Base-by-base conservation (phyloP, 2,329 filamentous ascomycete genomes). In the Penicillium sclerotiorum region DNA sequence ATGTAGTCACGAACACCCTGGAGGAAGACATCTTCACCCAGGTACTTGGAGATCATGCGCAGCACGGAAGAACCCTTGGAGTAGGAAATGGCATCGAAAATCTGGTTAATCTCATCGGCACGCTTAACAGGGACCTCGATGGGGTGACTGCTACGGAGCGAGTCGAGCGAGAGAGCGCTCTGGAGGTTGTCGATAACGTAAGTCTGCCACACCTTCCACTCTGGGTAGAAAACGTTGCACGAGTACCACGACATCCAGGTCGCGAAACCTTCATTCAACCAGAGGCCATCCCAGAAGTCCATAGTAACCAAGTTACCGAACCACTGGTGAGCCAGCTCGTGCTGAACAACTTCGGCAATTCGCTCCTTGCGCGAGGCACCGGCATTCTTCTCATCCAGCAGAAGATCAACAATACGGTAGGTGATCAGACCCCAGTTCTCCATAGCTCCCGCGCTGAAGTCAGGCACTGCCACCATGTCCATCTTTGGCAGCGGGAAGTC, bases 361-460 rank as follows among this genome's bases (percentile, higher is more conserved):
- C 92, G 86, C 76, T 96, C 89, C 77, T 95, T 96, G 53, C 87
- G 90, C 30, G 88, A 87, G 17, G 93, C 92, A 65, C 91, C 89
- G 64, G 89, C 94, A 3, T 84, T 88, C 80, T 95, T 94, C 73
- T 96, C 90, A 63, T 97, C 93, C 55, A 95, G 84, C 51, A 97
- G 81, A 39, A 97, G 73, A 66, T 95, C 90, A 27, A 96, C 92
- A 18, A 95, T 89, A 58, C 93, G 88, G 76, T 96, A 97, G 6
- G 93, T 97, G 60, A 97, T 85, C 45, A 97, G 78, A 67, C 93
- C 93, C 93, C 93, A 97, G 72, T 97, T 97, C 80, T 97, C 92
- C 92, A 97, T 96, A 52, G 92, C 93, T 55, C 93, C 93, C 41
- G 91, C 90, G 43, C 90, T 90, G 69, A 97, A 97, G 69, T 97